phyloP scores from a whole-genome alignment of 2,329 filamentous ascomycete genomes.

The Beauveria caledonica region DNA sequence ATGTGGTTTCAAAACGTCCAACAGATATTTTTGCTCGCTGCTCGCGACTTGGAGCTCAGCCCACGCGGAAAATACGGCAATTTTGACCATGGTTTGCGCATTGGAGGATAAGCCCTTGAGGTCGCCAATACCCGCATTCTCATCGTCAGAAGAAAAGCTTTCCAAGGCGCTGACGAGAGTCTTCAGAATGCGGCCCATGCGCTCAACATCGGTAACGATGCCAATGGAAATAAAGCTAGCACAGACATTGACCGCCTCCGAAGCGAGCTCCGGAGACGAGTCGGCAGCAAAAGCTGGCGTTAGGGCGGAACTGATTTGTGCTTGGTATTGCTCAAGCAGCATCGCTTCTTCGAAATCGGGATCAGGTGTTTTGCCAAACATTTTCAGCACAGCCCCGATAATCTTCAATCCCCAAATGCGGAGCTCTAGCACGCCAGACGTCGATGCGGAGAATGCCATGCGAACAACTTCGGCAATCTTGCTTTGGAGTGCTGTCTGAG shows the following conservation, averaged over 20 bases:
- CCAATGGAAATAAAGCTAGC: conserved; percentile 96
- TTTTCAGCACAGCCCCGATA: conserved; percentile 85
- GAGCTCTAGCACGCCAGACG: conserved; percentile 82
- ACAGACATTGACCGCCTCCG: conserved; percentile 93
- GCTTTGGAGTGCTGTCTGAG: conserved; percentile 70
- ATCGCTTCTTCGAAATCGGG: conserved; percentile 97
- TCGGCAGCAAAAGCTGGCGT: conserved; percentile 94
- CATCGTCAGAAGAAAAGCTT: conserved; percentile 76
- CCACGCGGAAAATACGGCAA: conserved; percentile 95
- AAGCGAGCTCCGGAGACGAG: conserved; percentile 90
- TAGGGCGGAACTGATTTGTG: conserved; percentile 91
- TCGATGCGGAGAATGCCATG: conserved; percentile 96
- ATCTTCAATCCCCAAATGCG: conserved; percentile 89
- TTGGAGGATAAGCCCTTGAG: conserved; percentile 89
- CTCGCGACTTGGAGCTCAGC: conserved; percentile 94
- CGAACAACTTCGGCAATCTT: conserved; percentile 87
- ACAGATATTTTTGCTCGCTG: conserved; percentile 80
- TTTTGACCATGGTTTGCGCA: conserved; percentile 96
- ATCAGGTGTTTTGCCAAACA: conserved; percentile 92
- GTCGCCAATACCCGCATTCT: conserved; percentile 84
- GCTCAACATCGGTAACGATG: conserved; percentile 92
- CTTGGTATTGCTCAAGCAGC: conserved; percentile 94
- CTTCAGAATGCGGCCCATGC: conserved; percentile 98
- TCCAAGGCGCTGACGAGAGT: conserved; percentile 84
- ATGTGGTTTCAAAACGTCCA: conserved; percentile 82